phyloP scores from a whole-genome alignment of 2,329 filamentous ascomycete species.

The Mycosphaerella sp. region DNA sequence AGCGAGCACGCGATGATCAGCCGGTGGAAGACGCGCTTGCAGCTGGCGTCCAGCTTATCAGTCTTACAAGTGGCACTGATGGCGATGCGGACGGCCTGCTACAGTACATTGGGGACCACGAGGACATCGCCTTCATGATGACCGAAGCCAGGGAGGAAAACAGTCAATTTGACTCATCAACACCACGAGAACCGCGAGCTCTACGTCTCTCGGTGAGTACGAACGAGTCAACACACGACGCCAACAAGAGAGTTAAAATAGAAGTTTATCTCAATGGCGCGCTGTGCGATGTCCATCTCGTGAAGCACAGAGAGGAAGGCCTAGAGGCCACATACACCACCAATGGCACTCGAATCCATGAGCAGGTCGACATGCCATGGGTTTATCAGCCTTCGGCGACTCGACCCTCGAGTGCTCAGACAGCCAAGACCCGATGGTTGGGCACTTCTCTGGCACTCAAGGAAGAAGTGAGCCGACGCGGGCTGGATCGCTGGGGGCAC shows the following conservation, averaged over 20 bases:
- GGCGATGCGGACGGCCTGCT: conserved; percentile 19
- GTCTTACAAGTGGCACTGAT: conserved; percentile 20
- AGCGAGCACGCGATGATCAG: conserved; percentile 19
- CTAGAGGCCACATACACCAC: conserved; percentile 24
- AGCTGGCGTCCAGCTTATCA: conserved; percentile 15
- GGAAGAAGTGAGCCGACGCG: conserved; percentile 33
- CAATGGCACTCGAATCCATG: conserved; percentile 36
- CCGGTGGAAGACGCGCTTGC: conserved; percentile 16
- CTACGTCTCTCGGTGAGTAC: conserved; percentile 13
- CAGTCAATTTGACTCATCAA: not conserved
- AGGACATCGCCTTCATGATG: conserved; percentile 31
- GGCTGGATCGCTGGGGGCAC: conserved; percentile 31
- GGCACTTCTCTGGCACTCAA: conserved; percentile 29
- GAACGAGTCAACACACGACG: not conserved
- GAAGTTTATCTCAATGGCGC: conserved; percentile 46
- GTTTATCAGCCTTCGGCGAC: conserved; percentile 30
- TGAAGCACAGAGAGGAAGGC: conserved; percentile 17
- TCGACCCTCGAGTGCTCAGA: conserved; percentile 6
- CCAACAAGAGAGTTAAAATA: conserved; percentile 36
- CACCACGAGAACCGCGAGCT: conserved; percentile 8
- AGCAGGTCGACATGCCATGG: conserved; percentile 42
- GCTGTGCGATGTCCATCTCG: conserved; percentile 29
- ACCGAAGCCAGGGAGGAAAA: conserved; percentile 26
- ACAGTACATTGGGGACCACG: conserved; percentile 30
- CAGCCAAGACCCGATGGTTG: conserved; percentile 33